These are phyloP conservation scores for Penicillium silybi DNA, from an alignment of 495 filamentous ascomycete genomes.

Conservation along the genomic window DNA sequence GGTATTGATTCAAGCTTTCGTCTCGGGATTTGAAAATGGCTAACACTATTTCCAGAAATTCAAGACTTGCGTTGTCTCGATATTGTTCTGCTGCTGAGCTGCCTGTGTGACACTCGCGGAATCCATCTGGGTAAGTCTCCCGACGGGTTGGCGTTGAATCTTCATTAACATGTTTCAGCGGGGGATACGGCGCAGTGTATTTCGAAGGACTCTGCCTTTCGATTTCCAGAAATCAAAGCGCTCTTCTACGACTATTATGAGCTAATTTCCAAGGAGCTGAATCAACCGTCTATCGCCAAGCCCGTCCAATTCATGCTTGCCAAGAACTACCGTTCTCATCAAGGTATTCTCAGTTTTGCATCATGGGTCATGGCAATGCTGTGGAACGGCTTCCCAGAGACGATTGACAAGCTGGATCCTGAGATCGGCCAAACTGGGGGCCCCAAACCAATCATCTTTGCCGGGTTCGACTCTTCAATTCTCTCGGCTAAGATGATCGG, in stretches of 20 bases:
- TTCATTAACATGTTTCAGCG: slow-evolving; percentile 12
- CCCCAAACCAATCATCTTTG: slow-evolving; percentile 38
- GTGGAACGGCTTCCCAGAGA: slow-evolving; percentile 32
- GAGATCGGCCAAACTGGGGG: slow-evolving; percentile 34
- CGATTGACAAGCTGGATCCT: slow-evolving; percentile 38
- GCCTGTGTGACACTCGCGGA: slow-evolving; percentile 27
- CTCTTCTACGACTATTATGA: slow-evolving; percentile 34
- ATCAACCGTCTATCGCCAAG: slow-evolving; percentile 15
- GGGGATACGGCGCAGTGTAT: slow-evolving; percentile 46
- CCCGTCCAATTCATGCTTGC: slow-evolving; percentile 29
- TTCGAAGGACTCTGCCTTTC: slow-evolving; percentile 41
- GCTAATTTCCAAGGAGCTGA: slow-evolving; percentile 1
- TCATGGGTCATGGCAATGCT: slow-evolving; percentile 34
- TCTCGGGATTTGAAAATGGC: not conserved
- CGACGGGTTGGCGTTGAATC: not conserved
- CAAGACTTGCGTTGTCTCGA: slow-evolving; percentile 40
- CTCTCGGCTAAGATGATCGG: slow-evolving; percentile 25
- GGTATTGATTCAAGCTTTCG: slow-evolving; percentile 12
- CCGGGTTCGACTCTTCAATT: slow-evolving; percentile 22
- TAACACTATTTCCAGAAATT: slow-evolving; percentile 26
- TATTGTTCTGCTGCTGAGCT: slow-evolving; percentile 30
- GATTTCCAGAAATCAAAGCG: slow-evolving; percentile 39
- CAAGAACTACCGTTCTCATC: slow-evolving; percentile 42
- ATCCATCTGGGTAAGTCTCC: slow-evolving; percentile 35
- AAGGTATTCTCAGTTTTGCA: slow-evolving; percentile 41